These are phyloP conservation scores for Salvia miltiorrhiza DNA, from an alignment of 257 asterid species.

Conservation along the genomic window DNA sequence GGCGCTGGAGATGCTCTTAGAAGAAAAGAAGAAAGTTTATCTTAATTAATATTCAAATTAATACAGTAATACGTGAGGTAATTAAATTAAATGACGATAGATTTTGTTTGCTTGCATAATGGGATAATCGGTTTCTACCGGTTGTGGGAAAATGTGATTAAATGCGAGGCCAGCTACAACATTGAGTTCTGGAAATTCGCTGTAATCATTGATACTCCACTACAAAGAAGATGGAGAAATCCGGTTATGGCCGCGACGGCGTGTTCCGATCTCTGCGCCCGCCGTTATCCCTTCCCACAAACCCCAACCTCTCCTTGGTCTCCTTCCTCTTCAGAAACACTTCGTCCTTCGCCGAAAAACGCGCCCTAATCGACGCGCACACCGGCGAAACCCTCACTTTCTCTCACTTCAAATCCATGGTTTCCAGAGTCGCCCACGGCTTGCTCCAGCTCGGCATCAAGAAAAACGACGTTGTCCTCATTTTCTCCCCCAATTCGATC, in stretches of 20 bases:
- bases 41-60: no score
- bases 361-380: slow-evolving; percentile 57
- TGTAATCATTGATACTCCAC: neutral
- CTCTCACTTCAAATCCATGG: slow-evolving; percentile 51
- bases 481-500: slow-evolving; percentile 72
- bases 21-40: no score
- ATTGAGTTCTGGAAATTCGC: no score
- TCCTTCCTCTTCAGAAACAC: slow-evolving; percentile 74
- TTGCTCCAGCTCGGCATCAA: slow-evolving; percentile 56
- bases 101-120: no score
- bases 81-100: no score
- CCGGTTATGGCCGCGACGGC: slow-evolving; percentile 93
- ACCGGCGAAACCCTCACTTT: slow-evolving; percentile 48
- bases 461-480: slow-evolving; percentile 68
- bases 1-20: no score
- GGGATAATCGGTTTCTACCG: no score
- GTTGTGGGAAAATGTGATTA: no score
- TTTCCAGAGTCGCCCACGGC: slow-evolving; percentile 53
- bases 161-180: no score
- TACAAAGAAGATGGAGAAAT: slow-evolving; percentile 61
- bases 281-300: slow-evolving; percentile 45
- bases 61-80: no score
- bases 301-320: slow-evolving; percentile 52
- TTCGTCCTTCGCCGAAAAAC: slow-evolving; percentile 57
- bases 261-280: slow-evolving; percentile 73